Evolutionary conservation across 345 rosid species (phyloP).

Genomic region (Brassica carinata): DNA sequence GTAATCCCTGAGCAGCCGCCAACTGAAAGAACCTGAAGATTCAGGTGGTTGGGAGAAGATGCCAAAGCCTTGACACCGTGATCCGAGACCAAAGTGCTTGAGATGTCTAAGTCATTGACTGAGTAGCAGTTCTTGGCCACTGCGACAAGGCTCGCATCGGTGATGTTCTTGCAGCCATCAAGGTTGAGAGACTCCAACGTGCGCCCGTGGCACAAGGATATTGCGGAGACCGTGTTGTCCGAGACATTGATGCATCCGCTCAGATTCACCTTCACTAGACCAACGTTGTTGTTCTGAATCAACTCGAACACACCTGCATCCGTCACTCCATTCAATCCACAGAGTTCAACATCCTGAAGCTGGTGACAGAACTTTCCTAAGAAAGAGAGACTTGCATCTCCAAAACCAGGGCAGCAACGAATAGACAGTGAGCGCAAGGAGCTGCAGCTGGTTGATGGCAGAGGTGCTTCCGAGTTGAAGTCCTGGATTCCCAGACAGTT

Average conservation of each 20-base stretch:
- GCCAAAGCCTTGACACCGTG: slow-evolving; percentile 65
- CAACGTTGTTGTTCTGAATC: slow-evolving; percentile 55
- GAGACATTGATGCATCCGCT: slow-evolving; percentile 73
- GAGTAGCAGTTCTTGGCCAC: slow-evolving; percentile 71
- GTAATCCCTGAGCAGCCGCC: slow-evolving; percentile 74
- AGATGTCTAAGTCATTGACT: slow-evolving; percentile 74
- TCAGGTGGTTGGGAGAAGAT: slow-evolving; percentile 51
- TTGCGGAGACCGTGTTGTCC: slow-evolving; percentile 55
- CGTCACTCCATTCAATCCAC: slow-evolving; percentile 67
- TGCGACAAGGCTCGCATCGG: slow-evolving; percentile 62
- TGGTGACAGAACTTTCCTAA: slow-evolving; percentile 79
- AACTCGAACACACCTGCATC: slow-evolving; percentile 74
- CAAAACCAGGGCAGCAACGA: slow-evolving; percentile 82
- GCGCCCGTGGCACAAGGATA: slow-evolving; percentile 68
- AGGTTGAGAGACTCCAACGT: slow-evolving; percentile 78
- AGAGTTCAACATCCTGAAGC: slow-evolving; percentile 64
- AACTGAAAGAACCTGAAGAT: slow-evolving; percentile 78
- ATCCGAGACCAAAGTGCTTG: slow-evolving; percentile 69
- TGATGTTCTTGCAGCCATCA: slow-evolving; percentile 74
- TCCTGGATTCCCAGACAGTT: slow-evolving; percentile 78
- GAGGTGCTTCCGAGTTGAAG: slow-evolving; percentile 47
- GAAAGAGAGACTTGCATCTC: slow-evolving; percentile 62
- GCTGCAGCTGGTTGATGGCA: slow-evolving; percentile 48
- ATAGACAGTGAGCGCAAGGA: slow-evolving; percentile 65
- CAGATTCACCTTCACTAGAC: slow-evolving; percentile 74